These are phyloP conservation scores for Dictyostelium brefeldianum DNA, from an alignment of 78 protist genomes.

Conservation along the genomic window DNA sequence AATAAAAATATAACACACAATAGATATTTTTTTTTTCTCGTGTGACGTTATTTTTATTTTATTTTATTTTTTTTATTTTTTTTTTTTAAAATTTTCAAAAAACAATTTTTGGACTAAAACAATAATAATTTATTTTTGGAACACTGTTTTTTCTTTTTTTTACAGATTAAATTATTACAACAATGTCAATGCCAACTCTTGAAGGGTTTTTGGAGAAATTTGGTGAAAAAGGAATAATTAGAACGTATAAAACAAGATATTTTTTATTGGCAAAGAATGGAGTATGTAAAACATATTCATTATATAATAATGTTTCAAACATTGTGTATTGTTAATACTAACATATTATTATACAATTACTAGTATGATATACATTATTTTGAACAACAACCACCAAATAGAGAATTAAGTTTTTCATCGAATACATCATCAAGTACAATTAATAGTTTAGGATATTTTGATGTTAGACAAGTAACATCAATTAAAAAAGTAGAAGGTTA, in stretches of 20 bases:
- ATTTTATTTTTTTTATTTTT: too few relatives aligned
- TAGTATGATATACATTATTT: slow-evolving; percentile 59
- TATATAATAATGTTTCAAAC: too few relatives aligned
- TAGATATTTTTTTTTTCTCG: too few relatives aligned
- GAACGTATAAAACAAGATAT: slow-evolving; percentile 45
- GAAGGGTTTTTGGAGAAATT: slow-evolving; percentile 64
- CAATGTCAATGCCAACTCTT: slow-evolving; percentile 22
- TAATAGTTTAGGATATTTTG: slow-evolving; percentile 41
- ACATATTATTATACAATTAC: too few relatives aligned
- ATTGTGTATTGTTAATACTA: too few relatives aligned
- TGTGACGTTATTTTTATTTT: too few relatives aligned
- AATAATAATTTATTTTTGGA: too few relatives aligned
- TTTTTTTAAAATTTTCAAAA: too few relatives aligned
- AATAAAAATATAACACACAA: too few relatives aligned
- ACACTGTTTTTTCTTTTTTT: too few relatives aligned
- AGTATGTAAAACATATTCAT: too few relatives aligned
- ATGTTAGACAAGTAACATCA: slow-evolving; percentile 15
- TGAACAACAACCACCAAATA: slow-evolving; percentile 26
- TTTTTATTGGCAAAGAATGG: slow-evolving; percentile 44
- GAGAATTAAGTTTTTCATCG: neutral
- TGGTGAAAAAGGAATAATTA: slow-evolving; percentile 67
- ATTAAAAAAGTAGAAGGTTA: slow-evolving; percentile 27
- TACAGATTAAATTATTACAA: neutral
- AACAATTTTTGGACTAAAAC: neutral
- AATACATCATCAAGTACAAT: neutral